Conservation (phyloP, 768 basidiomycete species). For the Stropharia rugosoannulata region DNA sequence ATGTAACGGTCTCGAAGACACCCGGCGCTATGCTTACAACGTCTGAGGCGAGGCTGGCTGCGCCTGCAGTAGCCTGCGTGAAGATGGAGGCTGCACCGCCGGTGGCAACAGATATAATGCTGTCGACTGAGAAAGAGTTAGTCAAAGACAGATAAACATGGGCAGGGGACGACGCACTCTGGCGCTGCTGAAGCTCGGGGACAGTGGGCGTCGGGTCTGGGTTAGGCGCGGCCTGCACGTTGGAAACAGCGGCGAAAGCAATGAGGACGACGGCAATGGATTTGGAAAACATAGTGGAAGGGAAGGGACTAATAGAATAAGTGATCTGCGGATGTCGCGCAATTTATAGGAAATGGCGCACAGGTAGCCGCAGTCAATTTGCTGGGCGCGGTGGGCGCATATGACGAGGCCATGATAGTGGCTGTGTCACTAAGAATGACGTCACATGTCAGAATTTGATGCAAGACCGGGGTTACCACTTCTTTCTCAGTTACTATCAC, state of each 20-base stretch:
- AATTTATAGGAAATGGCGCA: too few species aligned
- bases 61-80: constrained; percentile 31
- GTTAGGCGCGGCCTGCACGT: constrained; percentile 30
- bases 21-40: constrained; percentile 9
- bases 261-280: constrained; percentile 33
- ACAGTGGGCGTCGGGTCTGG: constrained; percentile 24
- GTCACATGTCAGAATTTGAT: too few species aligned
- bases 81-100: constrained; percentile 36
- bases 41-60: constrained; percentile 20
- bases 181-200: constrained; percentile 28
- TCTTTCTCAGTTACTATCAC: too few species aligned
- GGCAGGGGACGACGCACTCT: constrained; percentile 33
- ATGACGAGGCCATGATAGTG: too few species aligned
- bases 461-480: too few species aligned
- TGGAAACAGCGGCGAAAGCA: constrained; percentile 27
- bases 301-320: neutral
- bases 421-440: too few species aligned
- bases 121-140: constrained; percentile 28
- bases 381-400: too few species aligned
- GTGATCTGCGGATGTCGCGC: too few species aligned
- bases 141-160: constrained; percentile 3
- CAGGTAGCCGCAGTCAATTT: too few species aligned
- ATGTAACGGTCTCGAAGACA: constrained; percentile 22
- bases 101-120: constrained; percentile 31
- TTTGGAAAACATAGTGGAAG: constrained; percentile 39